These are phyloP conservation scores for Globisporangium spinosum DNA, from an alignment of 352 stramenopile genomes.

Conservation along the genomic window DNA sequence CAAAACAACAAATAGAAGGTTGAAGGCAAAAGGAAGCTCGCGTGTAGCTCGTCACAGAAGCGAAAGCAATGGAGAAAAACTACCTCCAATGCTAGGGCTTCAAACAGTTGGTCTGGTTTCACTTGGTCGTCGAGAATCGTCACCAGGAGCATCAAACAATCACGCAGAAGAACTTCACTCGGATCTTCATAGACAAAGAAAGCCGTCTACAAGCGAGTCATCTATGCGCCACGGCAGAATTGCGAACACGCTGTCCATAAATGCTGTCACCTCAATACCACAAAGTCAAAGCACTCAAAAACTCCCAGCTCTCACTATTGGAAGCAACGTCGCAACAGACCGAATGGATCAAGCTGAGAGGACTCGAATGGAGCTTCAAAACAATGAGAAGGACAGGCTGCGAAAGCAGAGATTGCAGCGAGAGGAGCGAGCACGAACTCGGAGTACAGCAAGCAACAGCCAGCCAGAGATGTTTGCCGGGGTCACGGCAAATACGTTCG, in stretches of 20 bases:
- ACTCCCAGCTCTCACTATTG: constrained; percentile 15
- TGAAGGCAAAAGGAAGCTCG: background rate
- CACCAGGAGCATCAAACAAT: constrained; percentile 6
- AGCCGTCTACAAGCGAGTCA: constrained; percentile 10
- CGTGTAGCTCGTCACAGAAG: background rate
- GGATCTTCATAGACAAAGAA: background rate
- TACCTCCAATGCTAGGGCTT: constrained; percentile 13
- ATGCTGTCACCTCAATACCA: constrained; percentile 6
- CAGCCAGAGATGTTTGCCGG: constrained; percentile 7
- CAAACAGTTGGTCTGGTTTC: constrained; percentile 7
- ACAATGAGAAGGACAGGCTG: constrained; percentile 40
- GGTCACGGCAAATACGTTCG: background rate
- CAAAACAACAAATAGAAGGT: background rate
- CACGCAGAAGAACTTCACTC: background rate
- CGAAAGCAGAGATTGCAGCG: constrained; percentile 35
- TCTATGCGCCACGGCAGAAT: background rate
- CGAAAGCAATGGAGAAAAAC: background rate
- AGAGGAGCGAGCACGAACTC: constrained; percentile 39
- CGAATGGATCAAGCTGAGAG: constrained; percentile 42
- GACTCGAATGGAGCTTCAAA: constrained; percentile 34
- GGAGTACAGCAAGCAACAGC: constrained; percentile 19
- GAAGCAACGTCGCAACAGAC: constrained; percentile 18
- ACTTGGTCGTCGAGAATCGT: background rate
- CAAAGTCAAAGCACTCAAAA: background rate
- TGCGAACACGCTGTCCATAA: background rate